Percentiles rank a stretch among this genome's conserved stretches.
These are phyloP conservation scores for Diutina rugosa DNA, from an alignment of 1,139 yeast genomes.

Conservation along the genomic window DNA sequence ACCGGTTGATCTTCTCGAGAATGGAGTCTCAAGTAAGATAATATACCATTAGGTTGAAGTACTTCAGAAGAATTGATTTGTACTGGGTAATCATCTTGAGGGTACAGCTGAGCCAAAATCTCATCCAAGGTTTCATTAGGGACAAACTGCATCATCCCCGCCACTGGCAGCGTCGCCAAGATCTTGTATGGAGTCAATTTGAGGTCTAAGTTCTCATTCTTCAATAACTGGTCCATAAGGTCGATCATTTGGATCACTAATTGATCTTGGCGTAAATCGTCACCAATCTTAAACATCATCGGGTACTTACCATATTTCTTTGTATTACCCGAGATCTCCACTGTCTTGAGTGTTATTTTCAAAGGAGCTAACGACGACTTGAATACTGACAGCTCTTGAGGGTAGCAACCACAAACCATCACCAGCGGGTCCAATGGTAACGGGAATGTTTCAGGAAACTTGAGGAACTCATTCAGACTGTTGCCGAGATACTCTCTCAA, in stretches of 20 bases:
- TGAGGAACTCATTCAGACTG: slow-evolving; percentile 25
- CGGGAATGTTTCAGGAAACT: slow-evolving; percentile 41
- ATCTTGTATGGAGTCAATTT: slow-evolving; percentile 82
- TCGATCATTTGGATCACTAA: slow-evolving; percentile 84
- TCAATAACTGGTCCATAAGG: slow-evolving; percentile 79
- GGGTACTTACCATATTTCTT: slow-evolving; percentile 48
- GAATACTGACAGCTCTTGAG: slow-evolving; percentile 76
- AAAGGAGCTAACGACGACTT: slow-evolving; percentile 85
- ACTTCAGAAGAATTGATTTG: neutral
- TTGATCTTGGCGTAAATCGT: slow-evolving; percentile 93
- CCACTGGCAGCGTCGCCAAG: slow-evolving; percentile 79
- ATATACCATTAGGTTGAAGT: slow-evolving; percentile 38
- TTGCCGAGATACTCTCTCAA: slow-evolving; percentile 28
- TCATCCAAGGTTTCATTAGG: slow-evolving; percentile 86
- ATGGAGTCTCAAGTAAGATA: slow-evolving; percentile 55
- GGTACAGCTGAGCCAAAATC: slow-evolving; percentile 47
- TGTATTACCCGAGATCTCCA: slow-evolving; percentile 22
- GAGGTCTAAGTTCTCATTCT: slow-evolving; percentile 83
- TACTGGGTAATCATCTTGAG: slow-evolving; percentile 1
- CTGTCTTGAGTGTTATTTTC: slow-evolving; percentile 64
- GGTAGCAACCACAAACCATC: slow-evolving; percentile 58
- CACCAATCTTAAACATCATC: slow-evolving; percentile 90
- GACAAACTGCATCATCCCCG: slow-evolving; percentile 87
- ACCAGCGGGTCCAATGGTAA: slow-evolving; percentile 65
- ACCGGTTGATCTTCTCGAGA: slow-evolving; percentile 15